Base-by-base conservation (phyloP, 1,139 yeast genomes). In the Geotrichum carabidarum region DNA sequence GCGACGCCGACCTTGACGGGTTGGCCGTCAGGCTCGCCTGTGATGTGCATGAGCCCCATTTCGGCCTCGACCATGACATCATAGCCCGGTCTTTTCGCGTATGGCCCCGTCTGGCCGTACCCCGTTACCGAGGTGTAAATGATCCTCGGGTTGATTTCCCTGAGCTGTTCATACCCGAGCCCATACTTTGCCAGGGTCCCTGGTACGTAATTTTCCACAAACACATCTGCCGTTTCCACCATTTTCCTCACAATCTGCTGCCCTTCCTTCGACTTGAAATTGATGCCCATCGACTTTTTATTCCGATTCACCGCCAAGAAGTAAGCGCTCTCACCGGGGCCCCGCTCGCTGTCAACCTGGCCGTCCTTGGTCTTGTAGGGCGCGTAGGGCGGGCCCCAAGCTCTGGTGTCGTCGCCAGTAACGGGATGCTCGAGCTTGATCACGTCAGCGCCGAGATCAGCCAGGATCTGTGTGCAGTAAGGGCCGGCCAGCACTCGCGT, bases 61-160 rank as follows among this genome's bases (percentile, higher is more conserved):
- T 74, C 77, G 8, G 77, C 77, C 56, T 73, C 77, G 5, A 74
- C 77, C 77, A 74, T 74, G 48, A 74, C 76, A 55, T 73, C 76
- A 61, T 73, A 73, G 27, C 76, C 76, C 1, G 76, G 74, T 15
- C 76, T 64, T 34, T 62, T 57, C 11, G 67, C 58, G 56, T 62
- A 69, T 8, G 74, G 74, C 1, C 74, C 74, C 1, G 70, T 64
- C 51, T 70, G 74, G 37, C 75, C 74, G 58, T 71, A 72, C 1
- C 76, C 77, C 0, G 77, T 72, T 55, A 74, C 71, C 46, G 71
- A 65, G 12, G 74, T 68, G 57, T 74, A 74, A 37, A 74, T 71
- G 32, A 74, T 63, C 12, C 58, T 53, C 15, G 65, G 67, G 55
- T 70, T 69, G 51, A 60, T 54, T 45, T 58, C 54, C 9, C 60